Evolutionary conservation across 2,329 filamentous ascomycete genomes (phyloP).

Genomic region (Hypomyces perniciosus): DNA sequence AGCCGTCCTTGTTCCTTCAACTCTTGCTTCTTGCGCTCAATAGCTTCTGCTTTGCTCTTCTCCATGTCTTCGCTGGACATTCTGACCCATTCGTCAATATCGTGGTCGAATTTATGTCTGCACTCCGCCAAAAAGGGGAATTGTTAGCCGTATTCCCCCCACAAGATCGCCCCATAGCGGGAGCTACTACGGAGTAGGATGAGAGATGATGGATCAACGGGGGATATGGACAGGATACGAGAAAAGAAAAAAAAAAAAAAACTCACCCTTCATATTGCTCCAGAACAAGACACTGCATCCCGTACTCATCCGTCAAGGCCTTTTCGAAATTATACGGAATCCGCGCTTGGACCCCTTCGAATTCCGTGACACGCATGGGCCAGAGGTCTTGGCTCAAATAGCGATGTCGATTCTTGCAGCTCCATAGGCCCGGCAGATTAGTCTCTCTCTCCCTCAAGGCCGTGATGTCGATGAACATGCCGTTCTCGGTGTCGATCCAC

Average conservation of each 20-base stretch:
- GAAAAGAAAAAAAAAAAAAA: constrained; percentile 6
- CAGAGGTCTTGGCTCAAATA: constrained; percentile 68
- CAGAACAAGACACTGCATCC: constrained; percentile 50
- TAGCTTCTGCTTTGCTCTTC: constrained; percentile 19
- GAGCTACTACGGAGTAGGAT: too few species aligned
- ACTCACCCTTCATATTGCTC: constrained; percentile 59
- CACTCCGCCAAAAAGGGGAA: background rate
- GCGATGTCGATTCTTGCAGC: constrained; percentile 73
- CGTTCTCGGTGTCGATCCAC: constrained; percentile 72
- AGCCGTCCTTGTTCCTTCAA: constrained; percentile 14
- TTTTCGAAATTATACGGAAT: constrained; percentile 65
- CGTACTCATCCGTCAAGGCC: constrained; percentile 61
- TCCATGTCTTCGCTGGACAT: constrained; percentile 24
- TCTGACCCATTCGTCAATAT: constrained; percentile 55
- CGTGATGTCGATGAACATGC: constrained; percentile 80
- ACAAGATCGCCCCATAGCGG: too few species aligned
- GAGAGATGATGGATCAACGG: background rate
- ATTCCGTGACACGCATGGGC: constrained; percentile 66
- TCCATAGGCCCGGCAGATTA: constrained; percentile 58
- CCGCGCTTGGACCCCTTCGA: constrained; percentile 65
- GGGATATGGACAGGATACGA: background rate
- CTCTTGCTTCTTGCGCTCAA: constrained; percentile 22
- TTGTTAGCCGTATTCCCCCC: constrained; percentile 12
- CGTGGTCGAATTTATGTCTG: constrained; percentile 56
- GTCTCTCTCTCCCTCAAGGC: constrained; percentile 62